Percentiles rank a stretch among this genome's conserved stretches.
Evolutionary conservation across 257 asterid species (phyloP).

Genomic region (Salvia hispanica): DNA sequence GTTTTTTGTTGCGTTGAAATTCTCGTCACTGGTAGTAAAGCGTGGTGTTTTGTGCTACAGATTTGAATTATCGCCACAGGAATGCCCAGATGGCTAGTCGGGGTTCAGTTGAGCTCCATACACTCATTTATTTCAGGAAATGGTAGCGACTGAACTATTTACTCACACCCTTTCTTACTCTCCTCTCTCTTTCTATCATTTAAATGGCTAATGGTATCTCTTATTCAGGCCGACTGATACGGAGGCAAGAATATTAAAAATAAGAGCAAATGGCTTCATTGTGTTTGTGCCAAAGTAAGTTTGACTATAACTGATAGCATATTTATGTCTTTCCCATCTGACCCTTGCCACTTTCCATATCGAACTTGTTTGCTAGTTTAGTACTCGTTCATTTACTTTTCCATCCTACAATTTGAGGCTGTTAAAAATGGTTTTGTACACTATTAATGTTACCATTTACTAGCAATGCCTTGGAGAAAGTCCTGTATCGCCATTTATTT

Average conservation of each 20-base stretch:
- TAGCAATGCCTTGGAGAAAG: background rate
- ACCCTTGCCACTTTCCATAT: background rate
- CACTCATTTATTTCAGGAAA: slow-evolving; percentile 81
- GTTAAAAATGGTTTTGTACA: slow-evolving; percentile 15
- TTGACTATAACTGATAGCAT: slow-evolving; percentile 13
- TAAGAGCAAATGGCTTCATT: slow-evolving; percentile 90
- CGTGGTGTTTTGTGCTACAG: slow-evolving; percentile 43
- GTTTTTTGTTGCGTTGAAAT: background rate
- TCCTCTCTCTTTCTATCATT: slow-evolving; percentile 9
- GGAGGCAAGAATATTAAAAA: slow-evolving; percentile 88
- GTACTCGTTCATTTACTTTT: background rate
- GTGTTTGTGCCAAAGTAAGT: slow-evolving; percentile 91
- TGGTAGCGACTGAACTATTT: slow-evolving; percentile 48
- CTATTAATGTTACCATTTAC: background rate
- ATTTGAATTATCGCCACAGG: slow-evolving; percentile 90
- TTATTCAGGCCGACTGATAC: slow-evolving; percentile 91
- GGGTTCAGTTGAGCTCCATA: slow-evolving; percentile 95
- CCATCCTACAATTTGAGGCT: slow-evolving; percentile 2
- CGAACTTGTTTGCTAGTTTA: slow-evolving; percentile 10
- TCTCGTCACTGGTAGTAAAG: slow-evolving; percentile 7
- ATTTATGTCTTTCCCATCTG: background rate
- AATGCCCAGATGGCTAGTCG: slow-evolving; percentile 99
- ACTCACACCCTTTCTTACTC: background rate
- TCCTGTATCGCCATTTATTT: slow-evolving; percentile 1
- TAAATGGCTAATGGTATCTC: slow-evolving; percentile 14